Conservation (phyloP, 2,329 filamentous ascomycete species). For the Diaporthe vaccinii region DNA sequence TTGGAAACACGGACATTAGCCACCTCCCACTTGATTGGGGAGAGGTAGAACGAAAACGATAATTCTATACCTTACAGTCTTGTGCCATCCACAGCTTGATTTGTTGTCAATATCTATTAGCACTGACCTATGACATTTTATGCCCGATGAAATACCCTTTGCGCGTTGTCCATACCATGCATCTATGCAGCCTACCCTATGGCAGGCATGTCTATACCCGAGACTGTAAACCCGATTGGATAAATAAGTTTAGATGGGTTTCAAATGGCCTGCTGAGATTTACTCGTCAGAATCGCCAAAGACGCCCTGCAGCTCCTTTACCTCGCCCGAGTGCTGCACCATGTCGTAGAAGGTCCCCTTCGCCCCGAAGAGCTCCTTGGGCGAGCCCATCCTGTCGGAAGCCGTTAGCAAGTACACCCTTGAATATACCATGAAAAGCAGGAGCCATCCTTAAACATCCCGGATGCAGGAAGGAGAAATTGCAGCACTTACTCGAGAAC, state of each 20-base stretch:
- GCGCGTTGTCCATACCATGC: neutral
- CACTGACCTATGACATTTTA: neutral
- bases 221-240: neutral
- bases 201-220: neutral
- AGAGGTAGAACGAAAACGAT: neutral
- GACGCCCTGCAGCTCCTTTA: slow-evolving; percentile 57
- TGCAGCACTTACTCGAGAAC: slow-evolving; percentile 59
- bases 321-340: slow-evolving; percentile 68
- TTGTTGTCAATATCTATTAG: neutral
- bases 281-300: slow-evolving; percentile 29
- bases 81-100: neutral
- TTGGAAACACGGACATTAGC: slow-evolving; percentile 2
- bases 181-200: neutral
- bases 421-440: neutral
- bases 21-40: no score
- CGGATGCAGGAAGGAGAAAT: neutral
- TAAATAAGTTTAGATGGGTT: neutral
- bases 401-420: slow-evolving; percentile 30
- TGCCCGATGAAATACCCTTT: neutral
- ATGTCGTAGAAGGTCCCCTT: slow-evolving; percentile 66
- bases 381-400: slow-evolving; percentile 57
- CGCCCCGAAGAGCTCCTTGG: slow-evolving; percentile 59
- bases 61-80: neutral
- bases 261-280: no score
- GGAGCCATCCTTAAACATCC: no score